A percentile compares a stretch with the other conserved stretches of the same genome.
Conservation (phyloP, 2,329 filamentous ascomycete species). For the Neofusicoccum sp. region DNA sequence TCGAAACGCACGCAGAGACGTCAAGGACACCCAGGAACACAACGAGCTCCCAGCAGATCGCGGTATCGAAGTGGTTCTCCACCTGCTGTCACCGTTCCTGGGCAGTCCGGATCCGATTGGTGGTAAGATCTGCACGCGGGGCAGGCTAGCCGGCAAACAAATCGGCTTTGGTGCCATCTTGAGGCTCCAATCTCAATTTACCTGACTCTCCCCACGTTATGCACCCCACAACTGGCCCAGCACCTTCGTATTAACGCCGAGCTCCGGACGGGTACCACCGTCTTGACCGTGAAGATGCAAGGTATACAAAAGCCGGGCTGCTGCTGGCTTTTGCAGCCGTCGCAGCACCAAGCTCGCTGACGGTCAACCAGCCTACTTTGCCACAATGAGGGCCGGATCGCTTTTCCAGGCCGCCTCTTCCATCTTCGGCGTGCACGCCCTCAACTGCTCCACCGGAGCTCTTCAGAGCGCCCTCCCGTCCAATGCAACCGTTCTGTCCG, state of each 20-base stretch:
- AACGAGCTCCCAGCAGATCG: background rate
- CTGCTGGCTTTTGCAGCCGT: background rate
- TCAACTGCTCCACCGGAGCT: conserved; percentile 33
- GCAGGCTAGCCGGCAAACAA: background rate
- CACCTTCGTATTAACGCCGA: background rate
- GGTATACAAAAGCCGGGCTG: background rate
- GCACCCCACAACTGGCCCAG: conserved; percentile 1
- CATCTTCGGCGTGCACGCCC: conserved; percentile 21
- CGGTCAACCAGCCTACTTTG: background rate
- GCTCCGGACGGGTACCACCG: background rate
- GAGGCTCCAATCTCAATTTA: conserved; percentile 6
- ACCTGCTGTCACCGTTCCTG: background rate
- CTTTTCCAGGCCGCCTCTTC: conserved; percentile 3
- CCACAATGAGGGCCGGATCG: conserved; percentile 1
- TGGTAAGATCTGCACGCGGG: background rate
- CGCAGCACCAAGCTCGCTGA: background rate
- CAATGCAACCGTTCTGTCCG: conserved; percentile 38
- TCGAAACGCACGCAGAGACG: background rate
- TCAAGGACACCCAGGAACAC: no score
- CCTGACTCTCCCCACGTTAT: conserved; percentile 12
- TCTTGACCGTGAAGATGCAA: background rate
- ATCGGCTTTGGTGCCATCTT: background rate
- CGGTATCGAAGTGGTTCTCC: background rate
- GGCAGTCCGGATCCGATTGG: background rate
- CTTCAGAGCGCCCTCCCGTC: conserved; percentile 35